Evolutionary conservation across 1,284 basidiomycete species (phyloP).

Genomic region (Malassezia japonica): DNA sequence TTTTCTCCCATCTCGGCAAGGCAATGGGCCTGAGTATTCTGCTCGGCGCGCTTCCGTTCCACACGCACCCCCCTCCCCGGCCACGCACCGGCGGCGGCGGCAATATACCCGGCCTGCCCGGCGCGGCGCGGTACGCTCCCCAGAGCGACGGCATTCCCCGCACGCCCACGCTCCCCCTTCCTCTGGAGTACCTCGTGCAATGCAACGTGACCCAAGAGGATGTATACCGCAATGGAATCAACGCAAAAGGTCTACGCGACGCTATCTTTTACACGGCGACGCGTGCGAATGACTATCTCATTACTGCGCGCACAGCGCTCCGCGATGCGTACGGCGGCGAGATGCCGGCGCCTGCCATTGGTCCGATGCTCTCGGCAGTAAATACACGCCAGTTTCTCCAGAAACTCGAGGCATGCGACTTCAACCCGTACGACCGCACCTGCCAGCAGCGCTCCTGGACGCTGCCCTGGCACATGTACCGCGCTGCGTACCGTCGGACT

Average conservation of each 20-base stretch:
- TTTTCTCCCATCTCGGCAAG: conserved; percentile 46
- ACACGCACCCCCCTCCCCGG: conserved; percentile 34
- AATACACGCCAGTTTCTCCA: conserved; percentile 63
- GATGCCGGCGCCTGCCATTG: conserved; percentile 61
- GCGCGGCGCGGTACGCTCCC: conserved; percentile 11
- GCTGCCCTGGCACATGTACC: conserved; percentile 76
- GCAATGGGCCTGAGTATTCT: conserved; percentile 34
- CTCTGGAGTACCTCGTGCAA: conserved; percentile 69
- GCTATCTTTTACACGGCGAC: conserved; percentile 83
- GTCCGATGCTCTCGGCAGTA: conserved; percentile 69
- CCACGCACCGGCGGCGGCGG: conserved; percentile 18
- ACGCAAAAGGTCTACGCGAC: conserved; percentile 58
- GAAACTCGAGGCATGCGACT: conserved; percentile 66
- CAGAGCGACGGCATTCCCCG: conserved; percentile 11
- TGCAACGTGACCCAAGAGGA: conserved; percentile 77
- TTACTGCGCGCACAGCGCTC: conserved; percentile 71
- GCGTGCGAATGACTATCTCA: conserved; percentile 77
- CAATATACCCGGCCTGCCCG: conserved; percentile 1
- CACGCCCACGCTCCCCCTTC: conserved; percentile 59
- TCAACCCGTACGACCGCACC: conserved; percentile 68
- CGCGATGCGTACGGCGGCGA: conserved; percentile 56
- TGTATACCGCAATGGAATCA: conserved; percentile 63
- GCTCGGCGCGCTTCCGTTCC: conserved; percentile 33
- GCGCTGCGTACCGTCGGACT: conserved; percentile 52
- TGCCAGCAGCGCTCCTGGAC: conserved; percentile 71